Base-by-base conservation (phyloP, 805 yeast species). In the Candida easanensis region DNA sequence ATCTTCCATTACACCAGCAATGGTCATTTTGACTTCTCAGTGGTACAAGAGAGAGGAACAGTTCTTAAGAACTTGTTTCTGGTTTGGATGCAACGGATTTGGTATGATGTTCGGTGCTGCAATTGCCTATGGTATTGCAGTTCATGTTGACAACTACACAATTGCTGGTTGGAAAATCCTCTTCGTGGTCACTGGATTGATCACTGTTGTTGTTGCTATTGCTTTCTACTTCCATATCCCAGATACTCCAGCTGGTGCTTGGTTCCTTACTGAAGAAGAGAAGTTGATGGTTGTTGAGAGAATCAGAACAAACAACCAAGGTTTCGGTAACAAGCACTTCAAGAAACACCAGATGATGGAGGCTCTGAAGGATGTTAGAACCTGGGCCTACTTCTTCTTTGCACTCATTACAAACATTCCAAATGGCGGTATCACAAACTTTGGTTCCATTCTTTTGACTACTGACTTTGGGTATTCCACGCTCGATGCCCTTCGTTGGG, bases 111-210 rank as follows among this genome's bases (percentile, higher is more conserved):
- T 76, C 19, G 77, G 81, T 17, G 70, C 73, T 19, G 68, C 70
- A 13, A 73, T 80, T 44, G 78, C 84, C 1, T 79, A 78, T 52
- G 82, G 80, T n/a, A 51, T 74, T 41, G 62, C 68, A 44, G 43
- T 44, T 4, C 64, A 72, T 50, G 61, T 55, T 13, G 63, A 60
- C 16, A 40, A 54, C 3, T 74, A 67, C 55, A 42, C 67, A 21
- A 60, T 79, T 4, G 67, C 58, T 4, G 68, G 80, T 4, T 84
- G 89, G 89, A 77, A 74, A 56, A 54, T 76, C 11, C 56, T 80
- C 3, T 84, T 73, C 55, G 61, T 84, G 37, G 64, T 81, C 21
- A 71, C 76, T 33, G 93, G 91, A 13, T 57, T 68, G 9, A 68
- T 80, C 44, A 80, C 88, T 1, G 59, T 79, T 8, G 54, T 71